Percentiles rank a stretch among this genome's conserved stretches.
These are phyloP conservation scores for Raphidocelis subcapitata DNA, from an alignment of 139 green algal species.

Conservation along the genomic window DNA sequence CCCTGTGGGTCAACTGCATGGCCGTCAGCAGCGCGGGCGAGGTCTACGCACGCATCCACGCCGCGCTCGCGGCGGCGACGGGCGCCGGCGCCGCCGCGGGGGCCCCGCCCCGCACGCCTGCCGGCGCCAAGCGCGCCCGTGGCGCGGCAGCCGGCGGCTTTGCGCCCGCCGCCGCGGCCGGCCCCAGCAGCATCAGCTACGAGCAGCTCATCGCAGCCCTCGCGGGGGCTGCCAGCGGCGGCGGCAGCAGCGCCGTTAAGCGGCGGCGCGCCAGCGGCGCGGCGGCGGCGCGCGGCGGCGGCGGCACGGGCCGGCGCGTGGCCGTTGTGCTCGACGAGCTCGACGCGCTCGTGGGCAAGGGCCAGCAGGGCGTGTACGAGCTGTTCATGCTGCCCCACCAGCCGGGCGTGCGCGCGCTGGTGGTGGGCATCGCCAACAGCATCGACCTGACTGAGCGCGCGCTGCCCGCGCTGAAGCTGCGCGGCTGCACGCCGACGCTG, in stretches of 20 bases:
- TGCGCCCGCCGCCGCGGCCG: too few relatives aligned
- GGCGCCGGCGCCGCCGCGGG: not conserved
- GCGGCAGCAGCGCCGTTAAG: too few relatives aligned
- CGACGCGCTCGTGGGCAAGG: slow-evolving; percentile 37
- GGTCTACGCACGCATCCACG: slow-evolving; percentile 10
- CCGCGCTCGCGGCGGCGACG: not conserved
- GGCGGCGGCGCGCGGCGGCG: not conserved
- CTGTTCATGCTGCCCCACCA: slow-evolving; percentile 50
- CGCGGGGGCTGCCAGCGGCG: not conserved
- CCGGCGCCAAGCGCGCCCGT: too few relatives aligned
- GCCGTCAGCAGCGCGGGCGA: slow-evolving; percentile 4
- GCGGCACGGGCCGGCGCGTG: not conserved
- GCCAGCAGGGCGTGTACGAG: slow-evolving; percentile 25
- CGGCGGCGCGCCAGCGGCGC: too few relatives aligned
- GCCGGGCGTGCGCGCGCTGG: slow-evolving; percentile 29
- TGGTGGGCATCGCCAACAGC: slow-evolving; percentile 60
- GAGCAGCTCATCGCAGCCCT: not conserved
- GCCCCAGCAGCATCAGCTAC: slow-evolving; percentile 5
- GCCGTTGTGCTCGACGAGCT: slow-evolving; percentile 59
- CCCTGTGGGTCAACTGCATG: slow-evolving; percentile 34
- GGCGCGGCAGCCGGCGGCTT: not conserved
- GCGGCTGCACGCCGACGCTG: slow-evolving; percentile 29
- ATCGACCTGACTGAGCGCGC: slow-evolving; percentile 58
- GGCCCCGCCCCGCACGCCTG: not conserved
- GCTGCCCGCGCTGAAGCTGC: slow-evolving; percentile 46